Evolutionary conservation across 805 yeast genomes (phyloP).

Genomic region (Starmerella khaoyaiensis): DNA sequence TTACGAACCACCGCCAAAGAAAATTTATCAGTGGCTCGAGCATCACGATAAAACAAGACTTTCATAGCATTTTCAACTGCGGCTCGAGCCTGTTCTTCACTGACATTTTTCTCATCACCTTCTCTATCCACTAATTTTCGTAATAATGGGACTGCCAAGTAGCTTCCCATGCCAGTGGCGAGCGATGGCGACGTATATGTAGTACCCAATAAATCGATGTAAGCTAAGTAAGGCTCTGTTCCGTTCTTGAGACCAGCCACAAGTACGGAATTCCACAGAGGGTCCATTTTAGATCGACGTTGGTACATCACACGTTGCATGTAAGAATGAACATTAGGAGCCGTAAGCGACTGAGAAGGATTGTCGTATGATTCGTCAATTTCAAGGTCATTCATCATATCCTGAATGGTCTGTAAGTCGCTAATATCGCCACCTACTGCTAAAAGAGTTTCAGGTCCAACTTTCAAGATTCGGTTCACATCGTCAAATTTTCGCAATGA

Average conservation of each 20-base stretch:
- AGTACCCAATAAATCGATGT: constrained; percentile 85
- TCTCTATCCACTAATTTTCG: constrained; percentile 74
- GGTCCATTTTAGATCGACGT: constrained; percentile 87
- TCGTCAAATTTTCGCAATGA: constrained; percentile 77
- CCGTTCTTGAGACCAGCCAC: constrained; percentile 80
- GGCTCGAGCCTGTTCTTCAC: constrained; percentile 61
- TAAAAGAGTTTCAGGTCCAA: constrained; percentile 76
- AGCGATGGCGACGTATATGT: constrained; percentile 75
- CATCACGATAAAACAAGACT: constrained; percentile 90
- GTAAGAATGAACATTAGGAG: constrained; percentile 82
- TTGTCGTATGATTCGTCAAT: constrained; percentile 65
- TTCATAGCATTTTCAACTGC: constrained; percentile 82
- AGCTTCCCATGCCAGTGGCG: constrained; percentile 95
- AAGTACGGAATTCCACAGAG: constrained; percentile 85
- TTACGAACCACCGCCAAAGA: constrained; percentile 63
- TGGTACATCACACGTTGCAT: constrained; percentile 70
- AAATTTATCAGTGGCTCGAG: constrained; percentile 80
- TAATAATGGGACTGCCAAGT: constrained; percentile 82
- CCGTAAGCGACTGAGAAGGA: constrained; percentile 45
- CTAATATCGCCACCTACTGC: constrained; percentile 92
- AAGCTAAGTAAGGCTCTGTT: constrained; percentile 59
- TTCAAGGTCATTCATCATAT: constrained; percentile 64
- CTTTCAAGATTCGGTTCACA: constrained; percentile 70
- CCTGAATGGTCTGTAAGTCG: constrained; percentile 75
- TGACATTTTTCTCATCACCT: constrained; percentile 54